Evolutionary conservation across 2,329 filamentous ascomycete species (phyloP).

Genomic region (Sclerotinia sclerotiorum): DNA sequence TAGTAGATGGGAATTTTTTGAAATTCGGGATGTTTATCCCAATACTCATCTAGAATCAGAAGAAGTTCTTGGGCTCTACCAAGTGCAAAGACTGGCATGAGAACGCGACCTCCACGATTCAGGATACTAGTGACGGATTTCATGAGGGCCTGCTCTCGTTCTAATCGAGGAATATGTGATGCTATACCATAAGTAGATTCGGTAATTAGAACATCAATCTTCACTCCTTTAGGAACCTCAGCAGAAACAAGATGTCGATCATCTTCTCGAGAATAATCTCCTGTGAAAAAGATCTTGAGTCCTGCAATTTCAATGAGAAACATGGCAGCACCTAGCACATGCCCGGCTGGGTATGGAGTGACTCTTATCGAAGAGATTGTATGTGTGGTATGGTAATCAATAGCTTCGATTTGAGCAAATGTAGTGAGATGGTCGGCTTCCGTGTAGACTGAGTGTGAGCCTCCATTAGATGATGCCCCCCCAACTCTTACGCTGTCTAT

Average conservation of each 20-base stretch:
- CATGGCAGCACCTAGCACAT: slow-evolving; percentile 98
- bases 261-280: slow-evolving; percentile 94
- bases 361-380: slow-evolving; percentile 96
- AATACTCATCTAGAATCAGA: slow-evolving; percentile 95
- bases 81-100: slow-evolving; percentile 94
- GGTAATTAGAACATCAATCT: slow-evolving; percentile 94
- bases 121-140: slow-evolving; percentile 90
- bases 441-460: slow-evolving; percentile 80
- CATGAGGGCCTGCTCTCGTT: slow-evolving; percentile 91
- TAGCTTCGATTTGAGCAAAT: slow-evolving; percentile 91
- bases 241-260: slow-evolving; percentile 95
- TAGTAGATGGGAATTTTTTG: slow-evolving; percentile 96
- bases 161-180: slow-evolving; percentile 84
- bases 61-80: slow-evolving; percentile 92
- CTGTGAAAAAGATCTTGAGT: slow-evolving; percentile 94
- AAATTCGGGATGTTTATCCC: slow-evolving; percentile 83
- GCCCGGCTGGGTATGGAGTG: slow-evolving; percentile 93
- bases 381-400: slow-evolving; percentile 97
- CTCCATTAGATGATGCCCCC: slow-evolving; percentile 56
- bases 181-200: slow-evolving; percentile 97
- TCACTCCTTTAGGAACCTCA: slow-evolving; percentile 81
- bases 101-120: slow-evolving; percentile 84
- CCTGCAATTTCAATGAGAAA: slow-evolving; percentile 97
- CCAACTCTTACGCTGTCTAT: slow-evolving; percentile 93
- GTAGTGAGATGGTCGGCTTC: slow-evolving; percentile 94